Evolutionary conservation across 257 asterid genomes (phyloP), one percentile per base, ranked within the genome.

Genomic region (Solanum raphanifolium): DNA sequence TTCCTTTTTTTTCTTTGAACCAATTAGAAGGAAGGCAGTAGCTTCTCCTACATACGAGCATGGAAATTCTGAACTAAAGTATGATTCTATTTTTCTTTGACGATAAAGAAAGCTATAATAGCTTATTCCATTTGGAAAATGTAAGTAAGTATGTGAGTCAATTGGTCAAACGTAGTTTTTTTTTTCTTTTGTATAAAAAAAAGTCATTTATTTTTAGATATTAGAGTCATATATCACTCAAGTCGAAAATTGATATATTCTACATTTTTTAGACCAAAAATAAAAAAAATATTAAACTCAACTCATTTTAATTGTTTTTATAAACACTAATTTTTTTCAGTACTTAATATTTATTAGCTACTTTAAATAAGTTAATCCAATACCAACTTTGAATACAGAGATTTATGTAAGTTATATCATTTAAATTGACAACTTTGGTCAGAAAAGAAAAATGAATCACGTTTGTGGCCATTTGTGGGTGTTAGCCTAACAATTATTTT

Each of bases 251-350:
- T 7, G 4, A 69, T 31, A 31, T 69, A 69, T 69, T 9, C 5
- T 0, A 0, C 1, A 3, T 0, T 29, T 15, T 46, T 4, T 4
- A 46, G 6, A 46, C 3, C 55, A 13, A 46, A 46, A 46, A 13
- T 46, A 13, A 13, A 46, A 13, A 46, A 46, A 46, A 13, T 13
- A 1, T 46, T 13, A 2, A 69, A 31, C n/a, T 13, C 38, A 6
- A 69, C 4, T 7, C 12, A 29, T 27, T 31, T 29, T 29, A 29
- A 15, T 7, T 5, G 0, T 13, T 29, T 52, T 0, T 5, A 68
- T 27, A 5, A 25, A 65, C 21, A 11, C 11, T 13, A 13, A 1
- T n/a, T 25, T 2, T 11, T 68, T 21, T 9, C 3, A 8, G 6
- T 60, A 21, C 2, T 60, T 13, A 27, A 27, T 29, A 27, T 25